Conservation (phyloP, 2,329 filamentous ascomycete genomes). For the Gaeumannomyces tritici region DNA sequence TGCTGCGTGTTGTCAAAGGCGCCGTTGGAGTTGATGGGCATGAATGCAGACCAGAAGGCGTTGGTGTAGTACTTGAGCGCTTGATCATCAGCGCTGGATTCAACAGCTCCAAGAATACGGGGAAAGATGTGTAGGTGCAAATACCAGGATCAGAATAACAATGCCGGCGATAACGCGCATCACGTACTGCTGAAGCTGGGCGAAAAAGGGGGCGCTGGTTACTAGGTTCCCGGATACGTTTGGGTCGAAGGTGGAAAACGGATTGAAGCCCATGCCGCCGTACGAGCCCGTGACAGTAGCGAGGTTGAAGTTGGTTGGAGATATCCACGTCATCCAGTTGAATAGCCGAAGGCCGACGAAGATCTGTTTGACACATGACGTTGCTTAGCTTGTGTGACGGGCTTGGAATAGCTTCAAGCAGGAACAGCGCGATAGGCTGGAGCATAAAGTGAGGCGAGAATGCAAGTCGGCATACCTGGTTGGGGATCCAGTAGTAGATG, state of each 20-base stretch:
- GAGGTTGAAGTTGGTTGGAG: slow-evolving; percentile 31
- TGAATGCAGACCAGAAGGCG: slow-evolving; percentile 30
- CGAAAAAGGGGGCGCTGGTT: slow-evolving; percentile 24
- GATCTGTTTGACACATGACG: slow-evolving; percentile 15
- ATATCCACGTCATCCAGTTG: slow-evolving; percentile 43
- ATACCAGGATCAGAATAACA: slow-evolving; percentile 26
- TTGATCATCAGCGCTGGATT: not conserved
- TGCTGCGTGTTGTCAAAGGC: slow-evolving; percentile 34
- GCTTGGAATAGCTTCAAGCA: too few species aligned
- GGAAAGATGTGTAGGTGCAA: not conserved
- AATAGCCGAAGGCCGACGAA: slow-evolving; percentile 26
- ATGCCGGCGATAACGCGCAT: slow-evolving; percentile 23
- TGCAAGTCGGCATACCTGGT: slow-evolving; percentile 17
- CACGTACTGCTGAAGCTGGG: slow-evolving; percentile 23
- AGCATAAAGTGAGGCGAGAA: slow-evolving; percentile 20
- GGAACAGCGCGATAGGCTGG: slow-evolving; percentile 17
- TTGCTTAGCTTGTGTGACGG: not conserved
- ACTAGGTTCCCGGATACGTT: slow-evolving; percentile 20
- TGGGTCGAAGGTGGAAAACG: slow-evolving; percentile 40
- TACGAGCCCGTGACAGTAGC: slow-evolving; percentile 30
- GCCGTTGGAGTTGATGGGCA: slow-evolving; percentile 36
- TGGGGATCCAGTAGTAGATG: slow-evolving; percentile 37
- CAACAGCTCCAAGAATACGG: not conserved
- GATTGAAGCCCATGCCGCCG: slow-evolving; percentile 35
- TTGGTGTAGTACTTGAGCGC: slow-evolving; percentile 25